These are phyloP conservation scores for Epichloe elymi DNA, from an alignment of 2,329 filamentous ascomycete genomes.

Conservation along the genomic window DNA sequence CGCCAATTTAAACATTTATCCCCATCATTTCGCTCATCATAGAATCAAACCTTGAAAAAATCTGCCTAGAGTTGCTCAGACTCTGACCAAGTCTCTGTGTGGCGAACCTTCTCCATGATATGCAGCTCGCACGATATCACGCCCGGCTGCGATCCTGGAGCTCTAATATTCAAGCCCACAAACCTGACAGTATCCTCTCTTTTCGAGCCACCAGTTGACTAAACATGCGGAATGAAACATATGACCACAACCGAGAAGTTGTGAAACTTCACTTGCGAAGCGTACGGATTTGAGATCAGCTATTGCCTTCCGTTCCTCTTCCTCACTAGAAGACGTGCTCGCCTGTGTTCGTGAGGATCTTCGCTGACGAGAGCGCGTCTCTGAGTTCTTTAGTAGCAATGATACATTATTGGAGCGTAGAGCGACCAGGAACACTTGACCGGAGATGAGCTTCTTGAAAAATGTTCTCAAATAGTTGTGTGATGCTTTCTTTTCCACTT, in stretches of 20 bases:
- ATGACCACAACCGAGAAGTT: background rate
- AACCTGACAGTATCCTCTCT: background rate
- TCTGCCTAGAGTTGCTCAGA: background rate
- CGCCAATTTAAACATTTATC: background rate
- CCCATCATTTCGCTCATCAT: background rate
- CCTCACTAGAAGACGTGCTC: background rate
- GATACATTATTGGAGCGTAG: background rate
- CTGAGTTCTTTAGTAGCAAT: background rate
- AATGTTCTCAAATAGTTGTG: background rate
- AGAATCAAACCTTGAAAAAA: background rate
- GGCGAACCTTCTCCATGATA: background rate
- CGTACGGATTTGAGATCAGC: background rate
- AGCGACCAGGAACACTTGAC: background rate
- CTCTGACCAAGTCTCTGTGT: background rate
- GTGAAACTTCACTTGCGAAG: background rate
- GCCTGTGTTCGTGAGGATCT: background rate
- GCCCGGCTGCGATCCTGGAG: background rate
- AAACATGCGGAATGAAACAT: background rate
- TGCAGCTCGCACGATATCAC: background rate
- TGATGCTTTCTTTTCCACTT: background rate
- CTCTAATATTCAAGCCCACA: background rate
- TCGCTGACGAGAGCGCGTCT: background rate
- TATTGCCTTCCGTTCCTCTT: background rate
- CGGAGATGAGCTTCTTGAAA: background rate
- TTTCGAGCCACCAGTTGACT: background rate